Conservation (phyloP, 805 yeast genomes). For the Clavispora santaluciae region DNA sequence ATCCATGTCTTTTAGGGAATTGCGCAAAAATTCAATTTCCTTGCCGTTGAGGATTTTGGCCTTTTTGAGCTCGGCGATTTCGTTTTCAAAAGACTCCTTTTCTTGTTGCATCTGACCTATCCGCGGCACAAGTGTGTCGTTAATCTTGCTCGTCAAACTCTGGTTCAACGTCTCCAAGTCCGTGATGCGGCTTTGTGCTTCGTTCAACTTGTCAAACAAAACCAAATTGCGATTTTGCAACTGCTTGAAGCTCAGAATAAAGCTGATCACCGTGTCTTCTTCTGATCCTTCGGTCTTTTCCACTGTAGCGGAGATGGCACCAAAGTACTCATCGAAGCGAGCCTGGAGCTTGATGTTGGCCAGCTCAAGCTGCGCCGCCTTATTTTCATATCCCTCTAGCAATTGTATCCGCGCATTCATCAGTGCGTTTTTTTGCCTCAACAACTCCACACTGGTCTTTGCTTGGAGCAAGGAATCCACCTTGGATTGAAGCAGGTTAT, state of each 20-base stretch:
- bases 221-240: constrained; percentile 27
- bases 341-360: constrained; percentile 45
- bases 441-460: constrained; percentile 44
- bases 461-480: constrained; percentile 47
- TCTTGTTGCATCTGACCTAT: constrained; percentile 11
- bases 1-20: constrained; percentile 50
- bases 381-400: constrained; percentile 40
- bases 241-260: constrained; percentile 34
- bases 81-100: constrained; percentile 11
- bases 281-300: constrained; percentile 10
- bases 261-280: constrained; percentile 10
- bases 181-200: constrained; percentile 16
- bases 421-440: constrained; percentile 50
- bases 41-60: constrained; percentile 49
- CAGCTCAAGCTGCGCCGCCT: constrained; percentile 44
- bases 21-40: constrained; percentile 55
- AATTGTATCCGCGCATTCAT: constrained; percentile 34
- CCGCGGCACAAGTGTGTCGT: constrained; percentile 12
- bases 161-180: constrained; percentile 9
- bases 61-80: constrained; percentile 40
- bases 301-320: constrained; percentile 32
- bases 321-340: constrained; percentile 45
- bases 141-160: constrained; percentile 2
- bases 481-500: constrained; percentile 48
- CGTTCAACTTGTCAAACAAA: constrained; percentile 34